Evolutionary conservation across 768 basidiomycete species (phyloP).

Genomic region (Collybia mongolica): DNA sequence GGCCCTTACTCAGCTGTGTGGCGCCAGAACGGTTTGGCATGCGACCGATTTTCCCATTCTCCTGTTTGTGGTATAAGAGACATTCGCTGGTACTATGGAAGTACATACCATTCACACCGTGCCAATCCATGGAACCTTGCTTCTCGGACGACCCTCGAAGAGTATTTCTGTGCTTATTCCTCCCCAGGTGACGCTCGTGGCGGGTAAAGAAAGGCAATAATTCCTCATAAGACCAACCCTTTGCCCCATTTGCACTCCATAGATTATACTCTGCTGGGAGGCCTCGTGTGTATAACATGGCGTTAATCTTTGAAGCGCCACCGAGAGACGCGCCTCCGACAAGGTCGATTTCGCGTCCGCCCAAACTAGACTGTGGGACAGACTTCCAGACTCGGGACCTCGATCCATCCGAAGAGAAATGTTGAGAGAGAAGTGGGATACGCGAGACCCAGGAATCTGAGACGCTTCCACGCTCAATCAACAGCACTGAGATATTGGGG

Average conservation of each 20-base stretch:
- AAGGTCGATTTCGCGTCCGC: conserved; percentile 12
- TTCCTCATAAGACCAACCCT: no score
- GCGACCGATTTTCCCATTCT: no score
- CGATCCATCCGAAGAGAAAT: conserved; percentile 16
- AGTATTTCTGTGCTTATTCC: no score
- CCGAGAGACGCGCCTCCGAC: conserved; percentile 26
- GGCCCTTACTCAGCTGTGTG: no score
- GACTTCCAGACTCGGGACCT: conserved; percentile 14
- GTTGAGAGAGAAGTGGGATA: conserved; percentile 30
- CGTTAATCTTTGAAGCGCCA: conserved; percentile 27
- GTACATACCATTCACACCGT: no score
- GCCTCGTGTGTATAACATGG: conserved; percentile 23
- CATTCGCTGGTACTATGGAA: no score
- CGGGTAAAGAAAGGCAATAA: no score
- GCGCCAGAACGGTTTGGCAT: no score
- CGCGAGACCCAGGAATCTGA: conserved; percentile 25
- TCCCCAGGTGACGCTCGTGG: no score
- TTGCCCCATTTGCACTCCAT: conserved; percentile 20
- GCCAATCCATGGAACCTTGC: no score
- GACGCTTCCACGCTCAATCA: conserved; percentile 32
- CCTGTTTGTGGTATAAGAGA: no score
- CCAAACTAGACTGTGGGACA: conserved; percentile 9
- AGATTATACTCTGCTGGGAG: conserved; percentile 25
- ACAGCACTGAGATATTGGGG: conserved; percentile 22
- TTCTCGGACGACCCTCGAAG: no score